Evolutionary conservation across 352 stramenopile genomes (phyloP).

Genomic region (Pilasporangium apinafurcum): DNA sequence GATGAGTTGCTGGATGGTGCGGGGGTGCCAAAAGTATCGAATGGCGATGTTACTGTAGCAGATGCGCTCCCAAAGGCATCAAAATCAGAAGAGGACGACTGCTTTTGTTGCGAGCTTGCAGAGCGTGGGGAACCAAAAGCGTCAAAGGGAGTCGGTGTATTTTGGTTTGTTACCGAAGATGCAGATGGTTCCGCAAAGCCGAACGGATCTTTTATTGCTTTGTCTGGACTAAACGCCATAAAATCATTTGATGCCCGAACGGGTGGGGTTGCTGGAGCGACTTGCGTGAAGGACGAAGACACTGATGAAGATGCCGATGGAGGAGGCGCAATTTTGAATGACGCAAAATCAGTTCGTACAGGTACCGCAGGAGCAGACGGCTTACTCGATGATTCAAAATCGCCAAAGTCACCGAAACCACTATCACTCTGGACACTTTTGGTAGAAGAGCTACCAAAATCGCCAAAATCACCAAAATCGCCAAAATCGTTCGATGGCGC

Average conservation of each 20-base stretch:
- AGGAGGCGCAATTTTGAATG: constrained; percentile 68
- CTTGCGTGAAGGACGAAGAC: constrained; percentile 10
- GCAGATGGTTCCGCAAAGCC: constrained; percentile 35
- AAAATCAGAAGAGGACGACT: neutral
- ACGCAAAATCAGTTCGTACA: constrained; percentile 34
- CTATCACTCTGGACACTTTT: constrained; percentile 12
- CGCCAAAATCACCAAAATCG: constrained; percentile 49
- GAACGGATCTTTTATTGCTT: constrained; percentile 37
- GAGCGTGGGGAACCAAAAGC: constrained; percentile 20
- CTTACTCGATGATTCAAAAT: constrained; percentile 27
- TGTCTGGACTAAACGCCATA: constrained; percentile 53
- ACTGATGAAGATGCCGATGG: constrained; percentile 38
- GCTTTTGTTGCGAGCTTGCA: too few relatives aligned
- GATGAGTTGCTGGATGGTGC: constrained; percentile 3
- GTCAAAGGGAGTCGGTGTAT: constrained; percentile 9
- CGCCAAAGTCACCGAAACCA: constrained; percentile 45
- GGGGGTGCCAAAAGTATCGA: too few relatives aligned
- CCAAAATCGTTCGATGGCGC: constrained; percentile 23
- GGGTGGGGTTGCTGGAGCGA: constrained; percentile 7
- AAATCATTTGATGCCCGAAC: constrained; percentile 37
- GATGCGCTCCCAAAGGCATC: constrained; percentile 2
- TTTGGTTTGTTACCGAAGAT: constrained; percentile 6
- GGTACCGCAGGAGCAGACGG: constrained; percentile 20
- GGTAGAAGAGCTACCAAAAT: constrained; percentile 30
- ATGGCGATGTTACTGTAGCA: constrained; percentile 1